Conservation (phyloP, 1,139 yeast species). For the Debaryomyces singareniensis region DNA sequence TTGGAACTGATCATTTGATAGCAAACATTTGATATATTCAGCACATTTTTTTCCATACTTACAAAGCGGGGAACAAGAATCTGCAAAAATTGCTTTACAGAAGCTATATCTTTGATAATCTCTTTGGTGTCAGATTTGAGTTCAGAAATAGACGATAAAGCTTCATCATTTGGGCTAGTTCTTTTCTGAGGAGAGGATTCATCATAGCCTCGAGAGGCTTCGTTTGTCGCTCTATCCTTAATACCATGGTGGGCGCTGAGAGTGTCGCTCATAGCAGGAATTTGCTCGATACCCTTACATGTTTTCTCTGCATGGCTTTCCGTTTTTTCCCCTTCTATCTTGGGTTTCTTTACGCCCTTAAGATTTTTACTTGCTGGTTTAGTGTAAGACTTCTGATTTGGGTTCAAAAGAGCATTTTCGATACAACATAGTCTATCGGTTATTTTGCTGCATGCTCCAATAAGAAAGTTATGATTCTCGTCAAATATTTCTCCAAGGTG, state of each 20-base stretch:
- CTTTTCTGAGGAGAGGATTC: neutral
- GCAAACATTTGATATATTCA: neutral
- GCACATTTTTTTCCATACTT: constrained; percentile 10
- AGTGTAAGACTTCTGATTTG: no score
- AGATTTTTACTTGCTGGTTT: no score
- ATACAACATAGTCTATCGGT: constrained; percentile 2
- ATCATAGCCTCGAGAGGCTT: no score
- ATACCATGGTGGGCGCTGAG: neutral
- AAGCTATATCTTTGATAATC: neutral
- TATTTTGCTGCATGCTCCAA: constrained; percentile 2
- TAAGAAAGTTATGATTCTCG: constrained; percentile 4
- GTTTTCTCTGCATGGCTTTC: neutral
- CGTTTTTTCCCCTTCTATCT: neutral
- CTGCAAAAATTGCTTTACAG: constrained; percentile 7
- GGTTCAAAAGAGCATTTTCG: constrained; percentile 1
- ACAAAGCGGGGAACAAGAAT: constrained; percentile 17
- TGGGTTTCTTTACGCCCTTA: no score
- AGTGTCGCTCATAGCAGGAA: neutral
- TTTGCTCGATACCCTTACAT: neutral
- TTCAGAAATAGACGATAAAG: neutral
- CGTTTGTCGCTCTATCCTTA: neutral
- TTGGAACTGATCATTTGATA: no score
- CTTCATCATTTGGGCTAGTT: neutral
- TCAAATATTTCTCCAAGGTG: constrained; percentile 6
- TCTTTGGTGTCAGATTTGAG: no score